Base-by-base conservation (phyloP, 139 green algal species). In the Picochlorum sp. region DNA sequence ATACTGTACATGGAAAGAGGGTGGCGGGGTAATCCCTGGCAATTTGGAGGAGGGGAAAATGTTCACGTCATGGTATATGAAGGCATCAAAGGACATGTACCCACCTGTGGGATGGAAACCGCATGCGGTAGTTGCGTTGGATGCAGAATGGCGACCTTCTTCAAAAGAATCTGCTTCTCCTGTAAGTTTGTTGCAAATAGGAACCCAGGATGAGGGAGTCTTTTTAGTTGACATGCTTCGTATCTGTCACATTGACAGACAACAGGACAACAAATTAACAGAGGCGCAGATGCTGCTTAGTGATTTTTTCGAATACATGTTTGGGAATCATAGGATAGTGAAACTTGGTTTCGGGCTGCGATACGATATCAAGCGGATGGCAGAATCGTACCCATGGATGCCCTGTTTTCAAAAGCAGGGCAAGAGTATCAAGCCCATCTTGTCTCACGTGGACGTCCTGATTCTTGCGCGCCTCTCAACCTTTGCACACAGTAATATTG, bases 131-230 rank as follows among this genome's bases (percentile, higher is more conserved):
- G 26, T 76, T 3, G 69, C 65, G 4, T 23, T 77, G 15, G 71
- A 77, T 51, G 62, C 54, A 44, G 71, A 77, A 38, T 77, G 71
- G 71, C 55, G 47, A 31, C 71, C 71, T 2, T 51, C 15, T 34
- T 26, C 57, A 41, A 58, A 37, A 14, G 24, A 63, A 28, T 26
- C 20, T 11, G 30, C 45, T 26, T 71, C 66, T 9, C 49, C 58
- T 1, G 67, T 76, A 18, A 70, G 55, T 49, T 26, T 77, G 64
- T 58, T 77, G 26, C 71, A 77, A 59, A 23, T 77, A 21, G 67
- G 57, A 41, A 69, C 47, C 4, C 47, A 34, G 3, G 30, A 23
- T 41, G 34, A 41, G 1, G 14, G 28, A 15, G 67, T 71, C 1
- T 77, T 71, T 31, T 28, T 77, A 3, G 60, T 77, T 0, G 71